Percentiles rank a stretch among this genome's conserved stretches.
Evolutionary conservation across 116 monocot genomes (phyloP).

Genomic region (Iris pallida): DNA sequence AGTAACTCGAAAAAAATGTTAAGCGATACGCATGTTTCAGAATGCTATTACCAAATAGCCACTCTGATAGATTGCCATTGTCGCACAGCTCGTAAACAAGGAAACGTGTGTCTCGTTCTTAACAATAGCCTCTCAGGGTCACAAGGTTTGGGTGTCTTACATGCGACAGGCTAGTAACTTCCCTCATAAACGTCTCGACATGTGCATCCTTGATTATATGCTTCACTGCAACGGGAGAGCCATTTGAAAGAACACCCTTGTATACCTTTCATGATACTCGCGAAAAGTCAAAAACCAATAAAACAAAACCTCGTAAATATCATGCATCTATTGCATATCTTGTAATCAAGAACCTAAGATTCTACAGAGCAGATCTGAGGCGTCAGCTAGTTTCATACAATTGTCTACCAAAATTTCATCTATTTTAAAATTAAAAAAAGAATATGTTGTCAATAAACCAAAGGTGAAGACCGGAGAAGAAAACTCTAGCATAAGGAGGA

Average conservation of each 20-base stretch:
- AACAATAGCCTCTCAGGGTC: conserved; percentile 39
- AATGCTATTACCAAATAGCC: not conserved
- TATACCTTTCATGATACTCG: conserved; percentile 54
- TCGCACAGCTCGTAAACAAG: conserved; percentile 15
- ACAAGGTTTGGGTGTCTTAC: conserved; percentile 60
- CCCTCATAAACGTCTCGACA: conserved; percentile 36
- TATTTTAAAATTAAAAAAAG: not conserved
- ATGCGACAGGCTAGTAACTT: conserved; percentile 27
- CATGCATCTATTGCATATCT: not conserved
- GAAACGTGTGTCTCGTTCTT: conserved; percentile 35
- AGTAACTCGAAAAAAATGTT: conserved; percentile 1
- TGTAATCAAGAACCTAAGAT: no score
- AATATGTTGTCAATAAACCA: not conserved
- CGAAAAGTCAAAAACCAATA: conserved; percentile 21
- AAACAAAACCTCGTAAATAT: not conserved
- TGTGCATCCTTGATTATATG: conserved; percentile 53
- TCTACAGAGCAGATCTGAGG: no score
- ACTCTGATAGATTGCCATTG: conserved; percentile 43
- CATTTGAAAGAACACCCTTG: conserved; percentile 53
- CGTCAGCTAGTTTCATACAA: no score
- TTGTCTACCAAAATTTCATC: not conserved
- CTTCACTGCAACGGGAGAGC: conserved; percentile 47
- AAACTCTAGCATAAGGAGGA: no score
- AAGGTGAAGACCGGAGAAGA: no score
- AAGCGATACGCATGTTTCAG: not conserved